Percentiles rank a stretch among this genome's conserved stretches.
phyloP scores from a whole-genome alignment of 1,284 basidiomycete genomes.

The Lentinula novae-zelandiae region DNA sequence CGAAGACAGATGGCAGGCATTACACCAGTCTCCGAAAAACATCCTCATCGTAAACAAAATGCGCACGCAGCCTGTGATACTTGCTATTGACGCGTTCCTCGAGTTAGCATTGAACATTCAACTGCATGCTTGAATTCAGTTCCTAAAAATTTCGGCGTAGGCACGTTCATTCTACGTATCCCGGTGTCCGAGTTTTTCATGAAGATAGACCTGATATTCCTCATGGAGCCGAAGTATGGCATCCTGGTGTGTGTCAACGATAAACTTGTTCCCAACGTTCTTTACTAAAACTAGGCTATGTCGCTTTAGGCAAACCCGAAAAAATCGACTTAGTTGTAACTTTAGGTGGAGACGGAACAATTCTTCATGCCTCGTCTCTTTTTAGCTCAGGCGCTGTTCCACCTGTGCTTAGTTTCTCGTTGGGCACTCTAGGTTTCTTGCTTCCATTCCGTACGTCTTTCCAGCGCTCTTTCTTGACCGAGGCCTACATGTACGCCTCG shows the following conservation, averaged over 20 bases:
- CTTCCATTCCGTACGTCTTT: conserved; percentile 81
- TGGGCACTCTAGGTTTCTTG: conserved; percentile 94
- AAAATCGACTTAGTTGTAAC: conserved; percentile 87
- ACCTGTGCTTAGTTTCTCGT: conserved; percentile 92
- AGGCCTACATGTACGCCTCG: background rate
- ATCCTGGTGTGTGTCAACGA: conserved; percentile 40
- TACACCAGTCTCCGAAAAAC: conserved; percentile 35
- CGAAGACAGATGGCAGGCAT: conserved; percentile 34
- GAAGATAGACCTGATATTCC: conserved; percentile 71
- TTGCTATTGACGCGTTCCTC: conserved; percentile 69
- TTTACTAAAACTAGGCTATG: conserved; percentile 14
- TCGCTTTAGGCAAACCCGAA: conserved; percentile 40
- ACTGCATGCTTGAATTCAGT: background rate
- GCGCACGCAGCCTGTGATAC: conserved; percentile 68
- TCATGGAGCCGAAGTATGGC: conserved; percentile 61
- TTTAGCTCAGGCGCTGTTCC: conserved; percentile 89
- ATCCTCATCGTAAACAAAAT: conserved; percentile 76
- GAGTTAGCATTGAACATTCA: conserved; percentile 38
- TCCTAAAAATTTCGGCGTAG: conserved; percentile 30
- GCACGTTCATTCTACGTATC: conserved; percentile 63
- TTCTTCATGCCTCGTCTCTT: conserved; percentile 90
- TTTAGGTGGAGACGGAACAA: conserved; percentile 93
- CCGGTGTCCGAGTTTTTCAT: conserved; percentile 71
- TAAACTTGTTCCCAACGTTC: conserved; percentile 7
- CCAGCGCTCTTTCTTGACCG: background rate